Conservation (phyloP, 225 moss, liverwort and hornwort species). For the Pseudisothecium myosuroides region DNA sequence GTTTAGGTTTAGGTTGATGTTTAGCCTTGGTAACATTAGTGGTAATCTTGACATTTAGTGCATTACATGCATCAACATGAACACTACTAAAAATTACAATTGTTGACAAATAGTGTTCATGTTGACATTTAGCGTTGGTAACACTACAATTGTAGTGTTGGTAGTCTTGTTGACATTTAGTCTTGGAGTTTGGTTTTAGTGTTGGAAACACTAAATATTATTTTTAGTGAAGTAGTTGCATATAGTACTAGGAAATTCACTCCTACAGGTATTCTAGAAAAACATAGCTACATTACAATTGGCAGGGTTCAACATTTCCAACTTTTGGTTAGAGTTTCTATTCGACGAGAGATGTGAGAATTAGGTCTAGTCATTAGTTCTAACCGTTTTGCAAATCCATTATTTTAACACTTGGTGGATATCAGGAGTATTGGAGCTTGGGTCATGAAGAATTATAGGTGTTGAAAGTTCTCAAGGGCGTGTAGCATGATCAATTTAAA, state of each 20-base stretch:
- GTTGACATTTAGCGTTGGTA: background rate
- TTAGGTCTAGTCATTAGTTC: background rate
- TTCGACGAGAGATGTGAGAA: background rate
- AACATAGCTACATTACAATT: background rate
- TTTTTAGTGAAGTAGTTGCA: too few species aligned
- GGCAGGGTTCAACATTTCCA: too few species aligned
- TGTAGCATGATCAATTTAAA: background rate
- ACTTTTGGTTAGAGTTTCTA: background rate
- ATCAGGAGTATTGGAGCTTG: slow-evolving; percentile 16
- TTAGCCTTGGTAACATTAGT: background rate
- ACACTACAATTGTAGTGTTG: too few species aligned
- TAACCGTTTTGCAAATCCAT: background rate
- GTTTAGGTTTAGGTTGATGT: background rate
- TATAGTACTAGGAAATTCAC: background rate
- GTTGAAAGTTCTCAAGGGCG: background rate
- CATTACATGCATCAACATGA: background rate
- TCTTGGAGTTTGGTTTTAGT: background rate
- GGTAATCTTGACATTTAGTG: background rate
- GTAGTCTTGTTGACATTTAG: background rate
- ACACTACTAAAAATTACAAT: too few species aligned
- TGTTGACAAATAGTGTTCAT: background rate
- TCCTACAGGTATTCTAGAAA: background rate
- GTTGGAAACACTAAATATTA: background rate
- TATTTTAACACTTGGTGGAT: background rate
- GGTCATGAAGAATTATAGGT: background rate